Evolutionary conservation across 1,284 basidiomycete species (phyloP).

Genomic region (Trichosporon faecale): DNA sequence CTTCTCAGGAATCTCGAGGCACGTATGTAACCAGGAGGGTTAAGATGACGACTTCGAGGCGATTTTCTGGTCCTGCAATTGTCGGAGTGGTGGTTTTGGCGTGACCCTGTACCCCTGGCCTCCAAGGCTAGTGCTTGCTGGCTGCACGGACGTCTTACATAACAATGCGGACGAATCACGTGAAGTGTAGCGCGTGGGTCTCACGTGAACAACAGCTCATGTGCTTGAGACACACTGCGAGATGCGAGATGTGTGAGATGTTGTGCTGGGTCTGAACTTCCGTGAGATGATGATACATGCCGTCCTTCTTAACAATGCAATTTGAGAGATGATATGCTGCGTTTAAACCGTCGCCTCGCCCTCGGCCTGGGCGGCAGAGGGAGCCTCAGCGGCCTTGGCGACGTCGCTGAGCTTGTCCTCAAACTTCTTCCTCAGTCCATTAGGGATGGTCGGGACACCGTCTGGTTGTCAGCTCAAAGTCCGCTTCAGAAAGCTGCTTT

Average conservation of each 20-base stretch:
- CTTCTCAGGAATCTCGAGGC: background rate
- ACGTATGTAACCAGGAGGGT: background rate
- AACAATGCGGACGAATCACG: background rate
- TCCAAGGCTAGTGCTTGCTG: background rate
- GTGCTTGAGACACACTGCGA: too few species aligned
- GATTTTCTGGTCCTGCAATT: background rate
- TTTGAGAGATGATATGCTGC: background rate
- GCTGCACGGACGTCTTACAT: background rate
- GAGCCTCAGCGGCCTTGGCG: slow-evolving; percentile 6
- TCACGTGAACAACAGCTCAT: background rate
- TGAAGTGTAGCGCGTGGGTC: background rate
- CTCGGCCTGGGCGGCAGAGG: background rate
- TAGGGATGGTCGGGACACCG: background rate
- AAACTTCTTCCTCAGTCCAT: background rate
- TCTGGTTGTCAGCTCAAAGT: slow-evolving; percentile 7
- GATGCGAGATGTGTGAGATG: too few species aligned
- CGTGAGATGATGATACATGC: slow-evolving; percentile 7
- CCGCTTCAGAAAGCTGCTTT: background rate
- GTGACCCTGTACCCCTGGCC: background rate
- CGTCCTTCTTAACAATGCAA: background rate
- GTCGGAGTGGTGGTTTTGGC: background rate
- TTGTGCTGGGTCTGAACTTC: background rate
- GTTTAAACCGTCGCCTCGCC: background rate
- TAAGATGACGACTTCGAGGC: background rate
- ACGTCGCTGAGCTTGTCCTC: slow-evolving; percentile 6